Conservation (phyloP, 2,329 filamentous ascomycete species). For the Venturia asperata region DNA sequence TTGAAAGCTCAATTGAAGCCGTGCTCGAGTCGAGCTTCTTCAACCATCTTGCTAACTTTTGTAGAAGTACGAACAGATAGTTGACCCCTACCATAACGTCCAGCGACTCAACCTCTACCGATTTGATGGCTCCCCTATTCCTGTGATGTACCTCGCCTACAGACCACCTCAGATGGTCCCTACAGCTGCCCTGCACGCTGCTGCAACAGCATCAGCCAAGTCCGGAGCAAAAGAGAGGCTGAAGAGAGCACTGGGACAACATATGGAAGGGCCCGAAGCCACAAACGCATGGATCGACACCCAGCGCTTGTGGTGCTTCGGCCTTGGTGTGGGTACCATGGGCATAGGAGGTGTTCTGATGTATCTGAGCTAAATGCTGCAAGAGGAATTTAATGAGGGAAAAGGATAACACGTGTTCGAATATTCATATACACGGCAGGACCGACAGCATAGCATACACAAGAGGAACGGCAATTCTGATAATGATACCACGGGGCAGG, state of each 20-base stretch:
- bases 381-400: neutral
- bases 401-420: neutral
- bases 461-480: neutral
- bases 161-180: constrained; percentile 62
- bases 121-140: constrained; percentile 57
- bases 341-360: constrained; percentile 40
- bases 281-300: constrained; percentile 34
- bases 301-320: constrained; percentile 46
- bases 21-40: neutral
- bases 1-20: neutral
- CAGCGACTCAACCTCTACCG: constrained; percentile 57
- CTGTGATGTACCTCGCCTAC: constrained; percentile 60
- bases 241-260: constrained; percentile 25
- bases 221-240: constrained; percentile 27
- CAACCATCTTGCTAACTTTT: constrained; percentile 16
- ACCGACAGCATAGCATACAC: neutral
- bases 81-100: constrained; percentile 55
- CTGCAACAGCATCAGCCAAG: constrained; percentile 33
- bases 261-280: constrained; percentile 37
- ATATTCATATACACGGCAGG: neutral
- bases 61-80: constrained; percentile 41
- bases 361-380: neutral
- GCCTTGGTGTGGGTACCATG: constrained; percentile 36
- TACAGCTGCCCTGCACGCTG: constrained; percentile 57
- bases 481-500: neutral